phyloP scores from a whole-genome alignment of 495 filamentous ascomycete genomes.

The Amphirosellinia nigrospora region DNA sequence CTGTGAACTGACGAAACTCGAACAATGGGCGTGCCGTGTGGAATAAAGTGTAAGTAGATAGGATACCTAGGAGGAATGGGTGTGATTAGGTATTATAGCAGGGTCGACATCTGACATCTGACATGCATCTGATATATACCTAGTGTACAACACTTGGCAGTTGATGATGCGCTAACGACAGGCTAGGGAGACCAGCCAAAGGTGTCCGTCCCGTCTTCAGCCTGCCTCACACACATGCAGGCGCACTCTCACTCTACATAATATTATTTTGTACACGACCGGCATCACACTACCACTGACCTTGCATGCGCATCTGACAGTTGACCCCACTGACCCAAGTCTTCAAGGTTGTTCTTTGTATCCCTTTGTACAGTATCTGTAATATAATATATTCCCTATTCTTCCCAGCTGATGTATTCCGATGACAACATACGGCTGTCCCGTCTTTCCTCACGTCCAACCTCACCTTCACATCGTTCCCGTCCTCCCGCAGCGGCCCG shows the following conservation, averaged over 20 bases:
- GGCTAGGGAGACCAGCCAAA: neutral
- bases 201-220: neutral
- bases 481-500: neutral
- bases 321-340: constrained; percentile 14
- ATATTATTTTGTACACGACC: no score
- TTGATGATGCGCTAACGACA: neutral
- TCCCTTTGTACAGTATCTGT: constrained; percentile 3
- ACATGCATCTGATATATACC: neutral
- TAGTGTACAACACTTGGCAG: constrained; percentile 5
- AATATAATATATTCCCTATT: constrained; percentile 12
- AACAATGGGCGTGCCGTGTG: neutral
- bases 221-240: neutral
- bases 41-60: no score
- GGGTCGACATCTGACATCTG: constrained; percentile 5
- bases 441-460: constrained; percentile 4
- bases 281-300: constrained; percentile 1
- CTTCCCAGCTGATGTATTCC: constrained; percentile 15
- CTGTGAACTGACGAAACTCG: neutral
- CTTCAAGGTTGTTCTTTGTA: no score
- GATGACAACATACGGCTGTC: constrained; percentile 18
- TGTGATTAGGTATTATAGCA: no score
- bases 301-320: constrained; percentile 13
- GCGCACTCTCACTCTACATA: no score
- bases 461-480: neutral
- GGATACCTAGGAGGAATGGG: neutral